Evolutionary conservation across 2,329 filamentous ascomycete species (phyloP), one percentile per base, ranked within the genome.

Genomic region (Hymenotorrendiella dingleyae): DNA sequence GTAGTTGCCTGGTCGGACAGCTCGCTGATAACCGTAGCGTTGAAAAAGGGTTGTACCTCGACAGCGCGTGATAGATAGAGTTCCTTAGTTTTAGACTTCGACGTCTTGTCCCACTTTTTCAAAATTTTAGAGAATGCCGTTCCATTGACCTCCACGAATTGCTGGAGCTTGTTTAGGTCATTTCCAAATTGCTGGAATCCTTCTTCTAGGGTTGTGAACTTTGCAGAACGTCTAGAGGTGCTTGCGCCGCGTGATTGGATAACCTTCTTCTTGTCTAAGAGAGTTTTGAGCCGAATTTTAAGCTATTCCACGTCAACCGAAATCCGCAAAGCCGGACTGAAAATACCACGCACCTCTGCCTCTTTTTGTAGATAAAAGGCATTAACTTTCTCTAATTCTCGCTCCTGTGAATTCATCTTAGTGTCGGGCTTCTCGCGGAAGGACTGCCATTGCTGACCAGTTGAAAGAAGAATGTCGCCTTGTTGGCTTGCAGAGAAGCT

Each of bases 21-120:
- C 59, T 94, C 91, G 65, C 90, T 94, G 60, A 98, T 94, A 55
- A 97, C 89, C 53, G 94, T 87, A 34, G 91, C 83, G 65, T 98
- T 97, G 74, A 97, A 98, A 65, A 94, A 97, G 6, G 93, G 93
- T 60, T 97, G 93, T 6, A 97, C 90, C 64, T 98, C 93, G 49
- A 98, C 91, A 7, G 93, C 93, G 47, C 93, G 78, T 8, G 94
- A 94, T 26, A 98, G 80, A 62, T 97, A 98, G 29, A 97, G 77
- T 67, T 97, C 93, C 65, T 98, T 98, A 46, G 93, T 96, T 64
- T 91, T 91, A 39, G 91, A 97, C 74, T 97, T 98, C 54, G 91
- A 96, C 1, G 90, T 96, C 76, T 98, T 98, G 68, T 98, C 93
- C 93, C 93, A 98, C 78, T 98, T 98, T 69, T 98, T 98, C 51